Conservation (phyloP, 139 green algal genomes). For the Diplosphaera chodatii region DNA sequence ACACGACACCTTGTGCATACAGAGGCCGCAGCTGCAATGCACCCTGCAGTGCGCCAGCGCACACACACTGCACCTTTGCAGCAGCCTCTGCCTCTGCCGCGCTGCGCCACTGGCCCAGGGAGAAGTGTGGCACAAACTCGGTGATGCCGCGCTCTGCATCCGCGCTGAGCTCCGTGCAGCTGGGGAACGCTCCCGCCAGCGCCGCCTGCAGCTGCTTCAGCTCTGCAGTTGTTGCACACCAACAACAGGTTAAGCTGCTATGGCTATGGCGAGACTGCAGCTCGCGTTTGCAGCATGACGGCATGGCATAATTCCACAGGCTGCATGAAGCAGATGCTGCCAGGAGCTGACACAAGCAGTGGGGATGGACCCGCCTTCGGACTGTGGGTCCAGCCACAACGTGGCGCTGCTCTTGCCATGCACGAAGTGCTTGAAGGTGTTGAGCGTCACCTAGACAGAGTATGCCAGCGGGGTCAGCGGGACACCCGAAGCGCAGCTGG, state of each 20-base stretch:
- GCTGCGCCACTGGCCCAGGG: constrained; percentile 51
- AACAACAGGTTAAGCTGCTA: too few species aligned
- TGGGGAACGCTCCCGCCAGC: constrained; percentile 43
- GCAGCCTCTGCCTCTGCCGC: constrained; percentile 15
- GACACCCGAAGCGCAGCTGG: too few species aligned
- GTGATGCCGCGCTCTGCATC: constrained; percentile 40
- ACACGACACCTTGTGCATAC: too few species aligned
- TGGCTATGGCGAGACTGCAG: too few species aligned
- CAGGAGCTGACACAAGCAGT: too few species aligned
- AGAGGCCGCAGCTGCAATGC: too few species aligned
- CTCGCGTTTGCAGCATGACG: too few species aligned
- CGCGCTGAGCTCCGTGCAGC: constrained; percentile 44
- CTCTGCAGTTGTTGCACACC: constrained; percentile 2
- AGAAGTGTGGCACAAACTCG: constrained; percentile 57
- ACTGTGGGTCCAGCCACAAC: constrained; percentile 33
- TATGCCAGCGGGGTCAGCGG: too few species aligned
- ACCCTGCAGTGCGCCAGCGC: neutral
- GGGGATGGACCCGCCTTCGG: neutral
- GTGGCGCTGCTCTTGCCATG: constrained; percentile 37
- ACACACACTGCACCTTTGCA: constrained; percentile 5
- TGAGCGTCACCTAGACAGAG: constrained; percentile 11
- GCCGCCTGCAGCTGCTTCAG: constrained; percentile 36
- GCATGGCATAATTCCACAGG: too few species aligned
- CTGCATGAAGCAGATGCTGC: neutral
- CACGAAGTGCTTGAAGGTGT: constrained; percentile 24